phyloP scores from a whole-genome alignment of 2,329 filamentous ascomycete genomes.

The Pseudohalonectria lignicola region DNA sequence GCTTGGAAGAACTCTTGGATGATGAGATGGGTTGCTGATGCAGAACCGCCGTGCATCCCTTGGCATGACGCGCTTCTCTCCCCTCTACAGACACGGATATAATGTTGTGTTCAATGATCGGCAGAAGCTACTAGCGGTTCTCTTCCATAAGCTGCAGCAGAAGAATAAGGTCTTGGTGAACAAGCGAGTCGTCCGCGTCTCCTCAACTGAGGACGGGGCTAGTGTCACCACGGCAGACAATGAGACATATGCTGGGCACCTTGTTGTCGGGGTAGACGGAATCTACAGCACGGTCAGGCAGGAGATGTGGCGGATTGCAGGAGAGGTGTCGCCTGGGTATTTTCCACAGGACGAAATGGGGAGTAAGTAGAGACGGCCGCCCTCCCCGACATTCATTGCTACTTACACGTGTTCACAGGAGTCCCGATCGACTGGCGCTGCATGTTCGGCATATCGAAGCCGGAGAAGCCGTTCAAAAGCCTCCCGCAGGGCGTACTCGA shows the following conservation, averaged over 20 bases:
- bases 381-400: too few species aligned
- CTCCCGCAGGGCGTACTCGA: constrained; percentile 2
- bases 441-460: constrained; percentile 11
- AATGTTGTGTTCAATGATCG: constrained; percentile 17
- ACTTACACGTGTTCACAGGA: too few species aligned
- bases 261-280: constrained; percentile 28
- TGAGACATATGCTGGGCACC: constrained; percentile 14
- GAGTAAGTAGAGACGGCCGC: too few species aligned
- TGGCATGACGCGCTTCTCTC: too few species aligned
- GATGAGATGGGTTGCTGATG: too few species aligned
- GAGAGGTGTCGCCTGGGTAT: constrained; percentile 4
- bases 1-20: too few species aligned
- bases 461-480: not conserved
- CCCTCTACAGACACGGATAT: constrained; percentile 21
- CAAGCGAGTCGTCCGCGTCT: constrained; percentile 17
- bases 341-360: constrained; percentile 5
- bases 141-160: constrained; percentile 20
- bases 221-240: constrained; percentile 20
- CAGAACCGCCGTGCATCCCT: too few species aligned
- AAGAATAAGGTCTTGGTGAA: constrained; percentile 20
- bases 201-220: constrained; percentile 12
- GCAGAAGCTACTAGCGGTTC: constrained; percentile 17
- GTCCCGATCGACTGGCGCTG: constrained; percentile 7
- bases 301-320: constrained; percentile 7
- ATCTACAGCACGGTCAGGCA: constrained; percentile 20